Evolutionary conservation across 495 filamentous ascomycete genomes (phyloP).

Genomic region (Trichoderma reesei): DNA sequence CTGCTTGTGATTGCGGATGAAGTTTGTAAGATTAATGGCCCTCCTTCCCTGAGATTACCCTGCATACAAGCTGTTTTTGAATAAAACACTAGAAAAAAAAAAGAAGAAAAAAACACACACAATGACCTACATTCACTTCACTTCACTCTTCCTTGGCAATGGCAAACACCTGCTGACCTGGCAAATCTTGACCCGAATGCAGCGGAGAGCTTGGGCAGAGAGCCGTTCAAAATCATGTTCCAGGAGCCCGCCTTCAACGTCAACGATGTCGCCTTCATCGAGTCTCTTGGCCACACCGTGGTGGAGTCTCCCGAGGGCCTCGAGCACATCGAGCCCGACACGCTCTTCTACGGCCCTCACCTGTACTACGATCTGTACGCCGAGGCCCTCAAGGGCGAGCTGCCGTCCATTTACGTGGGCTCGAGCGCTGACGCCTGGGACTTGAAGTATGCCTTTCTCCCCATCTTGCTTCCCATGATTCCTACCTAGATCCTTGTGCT

Average conservation of each 20-base stretch:
- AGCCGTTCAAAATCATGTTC: conserved; percentile 37
- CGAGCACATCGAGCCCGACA: conserved; percentile 35
- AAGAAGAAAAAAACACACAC: too few species aligned
- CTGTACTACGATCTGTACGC: conserved; percentile 42
- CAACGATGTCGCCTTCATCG: conserved; percentile 49
- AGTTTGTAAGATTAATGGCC: conserved; percentile 22
- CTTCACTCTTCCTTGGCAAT: too few species aligned
- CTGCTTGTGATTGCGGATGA: conserved; percentile 42
- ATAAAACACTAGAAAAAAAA: too few species aligned
- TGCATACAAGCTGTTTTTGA: neutral
- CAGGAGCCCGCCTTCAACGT: conserved; percentile 66
- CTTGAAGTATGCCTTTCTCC: conserved; percentile 18
- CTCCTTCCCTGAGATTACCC: neutral
- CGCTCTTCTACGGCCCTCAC: conserved; percentile 49
- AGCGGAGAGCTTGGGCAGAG: conserved; percentile 15
- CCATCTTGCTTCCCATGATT: neutral
- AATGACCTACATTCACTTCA: too few species aligned
- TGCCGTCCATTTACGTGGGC: conserved; percentile 36
- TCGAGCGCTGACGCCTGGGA: conserved; percentile 31
- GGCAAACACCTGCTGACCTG: conserved; percentile 5
- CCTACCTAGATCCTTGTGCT: neutral
- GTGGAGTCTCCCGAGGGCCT: conserved; percentile 51
- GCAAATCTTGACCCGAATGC: too few species aligned
- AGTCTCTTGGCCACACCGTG: conserved; percentile 39
- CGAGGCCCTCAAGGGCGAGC: conserved; percentile 21